Evolutionary conservation across 257 asterid genomes (phyloP).

Genomic region (Penstemon eatonii): DNA sequence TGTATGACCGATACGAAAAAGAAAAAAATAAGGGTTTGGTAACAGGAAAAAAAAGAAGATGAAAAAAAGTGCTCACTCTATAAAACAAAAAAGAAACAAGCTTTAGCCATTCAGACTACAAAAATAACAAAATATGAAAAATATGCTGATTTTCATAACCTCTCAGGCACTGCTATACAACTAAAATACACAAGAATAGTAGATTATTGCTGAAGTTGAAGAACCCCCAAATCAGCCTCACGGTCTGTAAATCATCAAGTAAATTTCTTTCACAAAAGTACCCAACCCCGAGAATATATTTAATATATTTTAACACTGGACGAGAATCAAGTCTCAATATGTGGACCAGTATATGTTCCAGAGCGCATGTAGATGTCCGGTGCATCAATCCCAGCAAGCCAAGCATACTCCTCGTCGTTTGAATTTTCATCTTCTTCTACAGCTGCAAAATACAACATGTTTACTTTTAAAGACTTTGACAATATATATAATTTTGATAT

Average conservation of each 20-base stretch:
- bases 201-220: conserved; percentile 9
- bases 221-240: neutral
- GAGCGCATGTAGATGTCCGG: conserved; percentile 79
- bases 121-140: neutral
- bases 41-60: too few species aligned
- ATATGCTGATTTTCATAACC: neutral
- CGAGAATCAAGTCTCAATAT: conserved; percentile 40
- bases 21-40: too few species aligned
- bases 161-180: conserved; percentile 1
- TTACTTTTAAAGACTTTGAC: too few species aligned
- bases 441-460: conserved; percentile 38
- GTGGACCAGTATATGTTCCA: conserved; percentile 64
- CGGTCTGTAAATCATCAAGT: neutral
- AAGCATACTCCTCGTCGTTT: conserved; percentile 71
- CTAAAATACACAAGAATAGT: neutral
- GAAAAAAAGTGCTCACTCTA: too few species aligned
- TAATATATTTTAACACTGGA: neutral
- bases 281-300: neutral
- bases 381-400: conserved; percentile 71
- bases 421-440: conserved; percentile 39
- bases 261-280: conserved; percentile 6
- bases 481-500: too few species aligned
- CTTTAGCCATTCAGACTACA: neutral
- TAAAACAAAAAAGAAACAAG: too few species aligned
- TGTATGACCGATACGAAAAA: too few species aligned